Conservation (phyloP, 345 rosid genomes). For the Ailanthus altissimus region DNA sequence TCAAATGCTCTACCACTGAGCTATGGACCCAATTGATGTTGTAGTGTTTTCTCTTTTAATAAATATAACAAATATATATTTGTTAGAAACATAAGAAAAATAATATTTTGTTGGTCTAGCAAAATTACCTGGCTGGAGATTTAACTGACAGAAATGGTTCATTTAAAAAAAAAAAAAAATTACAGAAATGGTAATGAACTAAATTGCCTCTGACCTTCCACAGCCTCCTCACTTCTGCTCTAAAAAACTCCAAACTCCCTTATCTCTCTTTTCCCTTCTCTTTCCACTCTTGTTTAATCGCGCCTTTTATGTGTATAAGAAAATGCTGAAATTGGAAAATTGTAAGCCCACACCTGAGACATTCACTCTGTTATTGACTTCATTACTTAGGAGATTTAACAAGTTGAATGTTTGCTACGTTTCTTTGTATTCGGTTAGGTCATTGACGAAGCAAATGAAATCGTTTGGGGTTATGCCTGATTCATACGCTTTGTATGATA, state of each 20-base stretch:
- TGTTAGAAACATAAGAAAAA: too few relatives aligned
- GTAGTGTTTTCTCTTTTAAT: too few relatives aligned
- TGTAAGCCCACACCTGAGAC: slow-evolving; percentile 84
- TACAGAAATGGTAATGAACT: too few relatives aligned
- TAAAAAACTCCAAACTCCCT: slow-evolving; percentile 1
- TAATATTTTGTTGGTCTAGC: too few relatives aligned
- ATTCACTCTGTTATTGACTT: slow-evolving; percentile 54
- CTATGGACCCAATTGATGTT: slow-evolving; percentile 54
- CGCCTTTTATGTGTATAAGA: slow-evolving; percentile 79
- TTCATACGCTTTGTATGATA: slow-evolving; percentile 73
- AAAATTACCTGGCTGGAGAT: too few relatives aligned
- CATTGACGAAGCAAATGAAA: slow-evolving; percentile 87
- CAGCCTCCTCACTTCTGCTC: slow-evolving; percentile 31
- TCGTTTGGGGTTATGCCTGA: slow-evolving; percentile 76
- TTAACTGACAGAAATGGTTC: too few relatives aligned
- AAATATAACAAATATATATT: too few relatives aligned
- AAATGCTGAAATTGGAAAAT: slow-evolving; percentile 62
- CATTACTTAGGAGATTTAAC: slow-evolving; percentile 72
- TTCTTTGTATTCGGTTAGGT: slow-evolving; percentile 74
- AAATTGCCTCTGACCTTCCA: slow-evolving; percentile 39
- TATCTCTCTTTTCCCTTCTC: neutral
- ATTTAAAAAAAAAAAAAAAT: too few relatives aligned
- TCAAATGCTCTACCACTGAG: slow-evolving; percentile 92
- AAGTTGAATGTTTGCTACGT: slow-evolving; percentile 71
- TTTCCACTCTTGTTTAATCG: slow-evolving; percentile 53